These are phyloP conservation scores for Fagopyrum esculentum DNA, from an alignment of 148 eudicot genomes.

Conservation along the genomic window DNA sequence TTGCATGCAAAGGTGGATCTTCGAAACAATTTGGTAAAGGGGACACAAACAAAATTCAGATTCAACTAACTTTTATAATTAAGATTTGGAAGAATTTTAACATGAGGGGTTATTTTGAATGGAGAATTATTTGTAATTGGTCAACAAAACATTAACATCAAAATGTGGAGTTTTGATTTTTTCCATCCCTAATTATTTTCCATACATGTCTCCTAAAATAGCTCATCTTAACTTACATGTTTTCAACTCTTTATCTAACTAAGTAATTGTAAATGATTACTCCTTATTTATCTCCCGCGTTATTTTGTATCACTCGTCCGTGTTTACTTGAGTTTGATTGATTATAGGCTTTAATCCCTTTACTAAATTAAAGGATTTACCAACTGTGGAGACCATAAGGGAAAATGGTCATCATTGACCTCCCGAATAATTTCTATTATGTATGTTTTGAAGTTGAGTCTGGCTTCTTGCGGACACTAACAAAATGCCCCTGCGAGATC, in stretches of 20 bases:
- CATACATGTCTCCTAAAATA: background rate
- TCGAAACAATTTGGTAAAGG: background rate
- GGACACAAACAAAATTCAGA: background rate
- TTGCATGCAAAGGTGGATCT: background rate
- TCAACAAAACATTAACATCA: background rate
- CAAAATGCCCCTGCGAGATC: no score
- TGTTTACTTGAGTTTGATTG: no score
- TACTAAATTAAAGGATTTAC: no score
- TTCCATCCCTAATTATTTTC: background rate
- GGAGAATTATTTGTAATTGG: background rate
- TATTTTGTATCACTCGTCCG: background rate
- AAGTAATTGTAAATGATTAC: background rate
- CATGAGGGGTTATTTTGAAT: background rate
- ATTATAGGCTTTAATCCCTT: no score
- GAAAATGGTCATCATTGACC: no score
- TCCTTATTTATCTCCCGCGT: background rate
- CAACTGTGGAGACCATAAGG: no score
- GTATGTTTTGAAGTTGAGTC: no score
- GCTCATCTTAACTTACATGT: background rate
- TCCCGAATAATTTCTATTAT: no score
- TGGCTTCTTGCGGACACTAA: no score
- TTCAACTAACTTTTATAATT: background rate
- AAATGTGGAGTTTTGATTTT: background rate
- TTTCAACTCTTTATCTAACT: background rate
- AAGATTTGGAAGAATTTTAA: background rate